Evolutionary conservation across 805 yeast genomes (phyloP).

Genomic region (Candida sakaeoensis): DNA sequence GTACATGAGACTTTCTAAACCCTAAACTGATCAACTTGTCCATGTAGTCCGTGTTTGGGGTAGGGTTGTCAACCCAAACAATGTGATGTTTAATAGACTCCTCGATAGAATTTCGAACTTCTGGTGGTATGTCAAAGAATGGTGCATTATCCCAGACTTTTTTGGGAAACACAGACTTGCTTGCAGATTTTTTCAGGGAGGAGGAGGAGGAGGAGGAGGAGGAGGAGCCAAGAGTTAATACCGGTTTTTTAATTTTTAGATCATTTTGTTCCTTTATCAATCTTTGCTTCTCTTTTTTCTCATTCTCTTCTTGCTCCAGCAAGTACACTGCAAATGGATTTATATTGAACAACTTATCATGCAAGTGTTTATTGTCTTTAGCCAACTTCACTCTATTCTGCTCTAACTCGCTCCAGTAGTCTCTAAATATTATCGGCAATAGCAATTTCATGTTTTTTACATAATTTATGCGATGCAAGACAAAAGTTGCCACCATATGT

Average conservation of each 20-base stretch:
- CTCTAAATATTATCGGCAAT: conserved; percentile 77
- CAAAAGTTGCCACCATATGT: conserved; percentile 86
- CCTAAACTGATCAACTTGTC: conserved; percentile 42
- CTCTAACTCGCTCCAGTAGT: conserved; percentile 74
- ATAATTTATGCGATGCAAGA: conserved; percentile 72
- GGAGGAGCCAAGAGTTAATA: conserved; percentile 42
- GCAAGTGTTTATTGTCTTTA: conserved; percentile 44
- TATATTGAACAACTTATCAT: conserved; percentile 52
- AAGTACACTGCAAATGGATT: conserved; percentile 74
- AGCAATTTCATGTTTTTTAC: conserved; percentile 84
- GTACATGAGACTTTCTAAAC: conserved; percentile 64
- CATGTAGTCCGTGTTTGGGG: conserved; percentile 18
- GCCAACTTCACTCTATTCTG: conserved; percentile 49
- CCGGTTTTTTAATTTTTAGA: conserved; percentile 46
- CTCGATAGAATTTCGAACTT: conserved; percentile 62
- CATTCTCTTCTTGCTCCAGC: conserved; percentile 50
- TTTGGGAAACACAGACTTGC: conserved; percentile 33
- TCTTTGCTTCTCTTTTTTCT: conserved; percentile 43
- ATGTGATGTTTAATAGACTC: conserved; percentile 53
- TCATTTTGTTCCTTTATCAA: conserved; percentile 45
- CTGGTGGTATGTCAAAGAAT: conserved; percentile 62
- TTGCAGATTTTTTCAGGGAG: too few species aligned
- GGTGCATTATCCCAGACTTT: conserved; percentile 73
- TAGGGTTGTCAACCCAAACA: conserved; percentile 39
- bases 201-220: too few species aligned